Evolutionary conservation across 495 filamentous ascomycete species (phyloP).

Genomic region (Corynascus novoguineensis): DNA sequence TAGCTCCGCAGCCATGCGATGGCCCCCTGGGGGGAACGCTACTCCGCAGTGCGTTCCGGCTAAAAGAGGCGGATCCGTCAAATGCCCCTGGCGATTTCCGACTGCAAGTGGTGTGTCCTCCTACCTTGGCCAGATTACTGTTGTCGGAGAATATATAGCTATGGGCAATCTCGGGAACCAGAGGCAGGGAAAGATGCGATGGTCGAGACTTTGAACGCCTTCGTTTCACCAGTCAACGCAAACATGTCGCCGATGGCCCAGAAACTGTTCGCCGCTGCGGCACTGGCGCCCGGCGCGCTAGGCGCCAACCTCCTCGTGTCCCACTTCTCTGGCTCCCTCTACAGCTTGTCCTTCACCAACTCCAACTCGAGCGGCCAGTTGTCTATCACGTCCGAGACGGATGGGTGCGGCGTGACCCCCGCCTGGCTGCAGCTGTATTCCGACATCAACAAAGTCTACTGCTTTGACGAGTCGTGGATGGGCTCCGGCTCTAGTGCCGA

Average conservation of each 20-base stretch:
- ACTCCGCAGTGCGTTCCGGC: constrained; percentile 13
- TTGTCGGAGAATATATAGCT: background rate
- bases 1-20: constrained; percentile 6
- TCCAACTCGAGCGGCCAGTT: constrained; percentile 27
- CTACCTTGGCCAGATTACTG: no score
- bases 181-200: background rate
- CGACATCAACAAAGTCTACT: constrained; percentile 48
- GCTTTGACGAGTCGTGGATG: constrained; percentile 50
- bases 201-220: no score
- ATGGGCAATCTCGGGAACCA: background rate
- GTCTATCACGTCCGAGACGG: constrained; percentile 27
- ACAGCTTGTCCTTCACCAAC: constrained; percentile 31
- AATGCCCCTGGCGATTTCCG: background rate
- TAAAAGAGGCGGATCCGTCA: constrained; percentile 6
- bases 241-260: constrained; percentile 11
- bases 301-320: constrained; percentile 39
- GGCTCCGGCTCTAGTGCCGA: constrained; percentile 38
- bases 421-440: constrained; percentile 53
- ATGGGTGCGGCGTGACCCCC: constrained; percentile 39
- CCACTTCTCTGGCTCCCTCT: constrained; percentile 40
- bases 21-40: background rate
- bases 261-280: constrained; percentile 12
- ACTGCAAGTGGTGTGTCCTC: background rate
- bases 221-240: background rate
- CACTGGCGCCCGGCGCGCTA: constrained; percentile 27